phyloP scores from a whole-genome alignment of 805 yeast species.

The Torulaspora delbrueckii region DNA sequence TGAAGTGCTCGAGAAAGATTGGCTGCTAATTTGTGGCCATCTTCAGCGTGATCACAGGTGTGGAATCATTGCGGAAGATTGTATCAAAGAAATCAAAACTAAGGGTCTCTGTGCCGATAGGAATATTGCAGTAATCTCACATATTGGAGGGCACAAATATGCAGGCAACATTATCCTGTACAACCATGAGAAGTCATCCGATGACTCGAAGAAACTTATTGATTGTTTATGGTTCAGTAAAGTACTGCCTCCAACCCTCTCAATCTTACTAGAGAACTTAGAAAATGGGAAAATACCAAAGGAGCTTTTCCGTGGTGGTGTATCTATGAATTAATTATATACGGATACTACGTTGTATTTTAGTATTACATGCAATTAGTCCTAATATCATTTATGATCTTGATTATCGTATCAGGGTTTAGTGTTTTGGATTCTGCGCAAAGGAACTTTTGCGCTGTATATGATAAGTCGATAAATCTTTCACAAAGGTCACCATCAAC shows the following conservation, averaged over 20 bases:
- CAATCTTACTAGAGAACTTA: conserved; percentile 59
- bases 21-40: conserved; percentile 28
- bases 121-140: conserved; percentile 58
- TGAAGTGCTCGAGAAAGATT: conserved; percentile 7
- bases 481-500: conserved; percentile 90
- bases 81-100: conserved; percentile 13
- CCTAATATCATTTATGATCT: conserved; percentile 27
- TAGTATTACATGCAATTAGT: conserved; percentile 23
- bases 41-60: conserved; percentile 29
- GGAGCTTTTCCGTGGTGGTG: conserved; percentile 52
- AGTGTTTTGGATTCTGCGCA: conserved; percentile 36
- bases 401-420: conserved; percentile 30
- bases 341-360: neutral
- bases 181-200: conserved; percentile 35
- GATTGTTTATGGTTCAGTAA: conserved; percentile 71
- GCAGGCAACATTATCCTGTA: conserved; percentile 76
- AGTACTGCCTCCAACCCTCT: conserved; percentile 61
- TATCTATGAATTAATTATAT: neutral
- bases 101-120: conserved; percentile 19
- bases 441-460: conserved; percentile 21
- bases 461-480: conserved; percentile 35
- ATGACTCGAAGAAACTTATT: conserved; percentile 1
- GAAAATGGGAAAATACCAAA: conserved; percentile 45
- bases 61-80: conserved; percentile 22
- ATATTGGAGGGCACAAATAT: conserved; percentile 79